Percentiles rank a stretch among this genome's conserved stretches.
Evolutionary conservation across 257 asterid species (phyloP).

Genomic region (Phtheirospermum japonicum): DNA sequence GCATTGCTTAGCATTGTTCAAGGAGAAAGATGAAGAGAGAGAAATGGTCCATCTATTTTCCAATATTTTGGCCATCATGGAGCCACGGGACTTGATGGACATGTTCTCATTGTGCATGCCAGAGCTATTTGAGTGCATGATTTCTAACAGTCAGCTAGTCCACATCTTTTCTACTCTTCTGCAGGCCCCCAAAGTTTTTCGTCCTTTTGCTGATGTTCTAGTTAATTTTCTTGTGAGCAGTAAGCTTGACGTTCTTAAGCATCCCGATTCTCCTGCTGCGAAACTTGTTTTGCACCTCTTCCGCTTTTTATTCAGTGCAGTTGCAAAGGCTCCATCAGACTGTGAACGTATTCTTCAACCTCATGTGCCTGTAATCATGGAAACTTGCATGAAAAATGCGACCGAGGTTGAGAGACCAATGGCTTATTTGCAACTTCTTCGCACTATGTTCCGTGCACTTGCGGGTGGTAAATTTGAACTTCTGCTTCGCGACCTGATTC

Average conservation of each 20-base stretch:
- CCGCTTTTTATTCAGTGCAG: slow-evolving; percentile 82
- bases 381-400: slow-evolving; percentile 91
- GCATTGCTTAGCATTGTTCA: slow-evolving; percentile 92
- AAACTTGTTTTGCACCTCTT: slow-evolving; percentile 97
- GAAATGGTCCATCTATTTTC: slow-evolving; percentile 93
- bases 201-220: slow-evolving; percentile 96
- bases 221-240: slow-evolving; percentile 91
- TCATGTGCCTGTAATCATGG: slow-evolving; percentile 92
- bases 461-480: slow-evolving; percentile 96
- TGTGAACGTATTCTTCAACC: slow-evolving; percentile 98
- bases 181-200: slow-evolving; percentile 91
- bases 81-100: slow-evolving; percentile 97
- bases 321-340: slow-evolving; percentile 93
- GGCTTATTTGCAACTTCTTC: slow-evolving; percentile 92
- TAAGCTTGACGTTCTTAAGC: slow-evolving; percentile 97
- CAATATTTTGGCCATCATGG: slow-evolving; percentile 95
- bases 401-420: slow-evolving; percentile 89
- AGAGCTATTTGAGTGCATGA: slow-evolving; percentile 98
- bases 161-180: slow-evolving; percentile 90
- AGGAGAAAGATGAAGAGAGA: slow-evolving; percentile 98
- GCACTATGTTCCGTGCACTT: slow-evolving; percentile 95
- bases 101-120: slow-evolving; percentile 99
- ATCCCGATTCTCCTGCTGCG: slow-evolving; percentile 98
- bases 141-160: slow-evolving; percentile 87
- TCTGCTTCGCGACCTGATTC: slow-evolving; percentile 83